Evolutionary conservation across 345 rosid species (phyloP).

Genomic region (Cardamine occulta): DNA sequence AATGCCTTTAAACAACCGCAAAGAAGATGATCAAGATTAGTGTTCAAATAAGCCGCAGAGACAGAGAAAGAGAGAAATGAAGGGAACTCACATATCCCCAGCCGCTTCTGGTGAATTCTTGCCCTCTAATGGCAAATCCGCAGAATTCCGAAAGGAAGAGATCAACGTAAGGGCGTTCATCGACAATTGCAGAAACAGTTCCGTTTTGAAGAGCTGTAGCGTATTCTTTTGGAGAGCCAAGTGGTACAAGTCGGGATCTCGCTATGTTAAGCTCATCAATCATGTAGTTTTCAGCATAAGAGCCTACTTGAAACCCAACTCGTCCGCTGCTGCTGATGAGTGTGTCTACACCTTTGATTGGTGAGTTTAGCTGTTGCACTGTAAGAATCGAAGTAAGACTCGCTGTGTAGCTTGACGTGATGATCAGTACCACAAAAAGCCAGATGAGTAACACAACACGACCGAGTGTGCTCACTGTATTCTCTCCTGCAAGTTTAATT

Average conservation of each 20-base stretch:
- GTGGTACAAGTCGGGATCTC: constrained; percentile 73
- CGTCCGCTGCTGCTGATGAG: constrained; percentile 55
- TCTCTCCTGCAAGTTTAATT: constrained; percentile 70
- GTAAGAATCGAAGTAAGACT: constrained; percentile 94
- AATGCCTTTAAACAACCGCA: constrained; percentile 58
- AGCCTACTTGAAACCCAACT: constrained; percentile 82
- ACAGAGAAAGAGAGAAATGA: background rate
- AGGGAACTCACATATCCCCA: constrained; percentile 90
- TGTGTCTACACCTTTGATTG: constrained; percentile 81
- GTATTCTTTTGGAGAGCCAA: constrained; percentile 82
- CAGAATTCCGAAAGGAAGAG: constrained; percentile 79
- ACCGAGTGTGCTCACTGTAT: constrained; percentile 80
- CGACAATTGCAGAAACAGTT: constrained; percentile 85
- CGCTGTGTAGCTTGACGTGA: constrained; percentile 95
- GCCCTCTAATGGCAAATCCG: constrained; percentile 73
- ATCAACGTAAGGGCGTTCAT: constrained; percentile 74
- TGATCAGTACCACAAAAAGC: constrained; percentile 87
- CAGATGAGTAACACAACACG: constrained; percentile 80
- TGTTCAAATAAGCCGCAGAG: background rate
- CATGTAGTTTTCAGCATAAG: constrained; percentile 80
- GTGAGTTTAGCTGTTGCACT: constrained; percentile 83
- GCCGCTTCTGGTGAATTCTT: constrained; percentile 78
- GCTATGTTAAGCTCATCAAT: constrained; percentile 72
- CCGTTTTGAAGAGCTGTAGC: constrained; percentile 66
- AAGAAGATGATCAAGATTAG: constrained; percentile 20